Conservation (phyloP, 305 asterid species). For the Fraxinus sp. region DNA sequence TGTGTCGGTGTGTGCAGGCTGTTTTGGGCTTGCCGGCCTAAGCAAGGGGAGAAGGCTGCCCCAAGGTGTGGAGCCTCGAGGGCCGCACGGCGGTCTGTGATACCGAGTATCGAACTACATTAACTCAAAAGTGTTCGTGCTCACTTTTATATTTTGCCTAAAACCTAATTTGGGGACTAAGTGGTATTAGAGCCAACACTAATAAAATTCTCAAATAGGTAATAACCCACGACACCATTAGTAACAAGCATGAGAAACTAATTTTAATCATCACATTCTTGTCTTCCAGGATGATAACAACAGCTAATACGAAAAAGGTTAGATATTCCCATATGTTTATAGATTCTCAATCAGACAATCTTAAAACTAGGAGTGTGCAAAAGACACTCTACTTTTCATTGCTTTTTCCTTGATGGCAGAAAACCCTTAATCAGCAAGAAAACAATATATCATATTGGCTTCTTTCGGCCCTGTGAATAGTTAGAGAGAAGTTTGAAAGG, state of each 20-base stretch:
- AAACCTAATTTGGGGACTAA: not conserved
- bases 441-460: conserved; percentile 30
- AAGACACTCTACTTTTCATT: conserved; percentile 48
- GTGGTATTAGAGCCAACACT: not conserved
- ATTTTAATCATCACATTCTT: conserved; percentile 1
- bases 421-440: conserved; percentile 38
- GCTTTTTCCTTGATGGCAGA: conserved; percentile 38
- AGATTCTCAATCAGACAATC: conserved; percentile 58
- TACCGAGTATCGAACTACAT: not conserved
- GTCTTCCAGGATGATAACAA: conserved; percentile 30
- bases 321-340: conserved; percentile 44
- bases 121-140: not conserved
- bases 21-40: not conserved
- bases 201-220: conserved; percentile 18
- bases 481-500: conserved; percentile 31
- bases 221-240: not conserved
- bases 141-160: not conserved
- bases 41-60: not conserved
- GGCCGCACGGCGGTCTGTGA: not conserved
- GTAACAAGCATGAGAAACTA: not conserved
- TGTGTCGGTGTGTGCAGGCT: not conserved
- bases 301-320: conserved; percentile 32
- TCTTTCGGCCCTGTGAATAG: conserved; percentile 21
- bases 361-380: conserved; percentile 58
- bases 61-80: not conserved